Conservation (phyloP, 306 rosid genomes). For the Inga leiocalycina region DNA sequence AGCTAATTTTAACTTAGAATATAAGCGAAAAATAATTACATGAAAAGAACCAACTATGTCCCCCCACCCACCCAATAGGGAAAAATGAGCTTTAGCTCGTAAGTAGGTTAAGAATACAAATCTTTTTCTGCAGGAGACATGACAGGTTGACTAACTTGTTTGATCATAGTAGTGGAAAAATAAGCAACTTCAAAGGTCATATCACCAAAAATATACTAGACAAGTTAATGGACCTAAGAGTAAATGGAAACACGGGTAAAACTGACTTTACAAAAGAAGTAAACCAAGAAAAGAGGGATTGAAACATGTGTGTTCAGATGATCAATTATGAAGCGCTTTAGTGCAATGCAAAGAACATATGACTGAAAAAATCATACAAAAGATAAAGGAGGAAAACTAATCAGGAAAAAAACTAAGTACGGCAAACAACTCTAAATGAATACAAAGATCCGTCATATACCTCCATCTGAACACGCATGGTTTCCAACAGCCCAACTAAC, state of each 20-base stretch:
- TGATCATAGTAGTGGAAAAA: slow-evolving; percentile 8
- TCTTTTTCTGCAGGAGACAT: not conserved
- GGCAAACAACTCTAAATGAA: not conserved
- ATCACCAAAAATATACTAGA: not conserved
- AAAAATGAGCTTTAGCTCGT: not conserved
- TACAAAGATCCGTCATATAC: slow-evolving; percentile 43
- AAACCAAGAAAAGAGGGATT: not conserved
- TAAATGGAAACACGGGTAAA: slow-evolving; percentile 11
- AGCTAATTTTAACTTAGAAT: not conserved
- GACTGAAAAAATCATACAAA: not conserved
- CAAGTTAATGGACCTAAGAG: slow-evolving; percentile 4
- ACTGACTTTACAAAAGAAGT: not conserved
- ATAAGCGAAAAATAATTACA: not conserved
- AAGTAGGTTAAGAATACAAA: not conserved
- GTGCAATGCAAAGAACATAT: not conserved
- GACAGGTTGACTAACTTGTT: not conserved
- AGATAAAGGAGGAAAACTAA: not conserved
- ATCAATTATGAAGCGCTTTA: not conserved
- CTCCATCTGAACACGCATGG: slow-evolving; percentile 99
- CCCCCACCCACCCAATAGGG: not conserved
- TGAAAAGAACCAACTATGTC: not conserved
- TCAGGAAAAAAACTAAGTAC: not conserved
- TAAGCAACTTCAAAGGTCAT: not conserved
- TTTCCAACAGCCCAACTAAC: slow-evolving; percentile 88
- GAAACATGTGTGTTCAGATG: not conserved